Evolutionary conservation across 768 basidiomycete species (phyloP).

Genomic region (Pisolithus microcarpus): DNA sequence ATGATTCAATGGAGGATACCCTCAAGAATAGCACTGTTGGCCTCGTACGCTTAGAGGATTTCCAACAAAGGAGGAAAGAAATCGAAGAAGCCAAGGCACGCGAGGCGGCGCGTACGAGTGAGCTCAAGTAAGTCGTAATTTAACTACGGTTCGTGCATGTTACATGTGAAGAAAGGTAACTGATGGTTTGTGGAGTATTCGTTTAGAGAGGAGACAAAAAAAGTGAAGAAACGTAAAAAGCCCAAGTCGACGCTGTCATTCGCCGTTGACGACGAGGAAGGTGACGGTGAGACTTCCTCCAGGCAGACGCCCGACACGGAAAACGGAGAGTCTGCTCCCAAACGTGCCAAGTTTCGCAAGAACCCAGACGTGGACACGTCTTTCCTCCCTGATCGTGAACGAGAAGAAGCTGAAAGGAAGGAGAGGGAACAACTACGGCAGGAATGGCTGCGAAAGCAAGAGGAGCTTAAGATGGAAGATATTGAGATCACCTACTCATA

Average conservation of each 20-base stretch:
- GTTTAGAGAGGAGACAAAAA: constrained; percentile 84
- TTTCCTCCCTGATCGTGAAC: constrained; percentile 95
- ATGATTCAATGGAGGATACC: constrained; percentile 90
- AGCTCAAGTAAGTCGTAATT: constrained; percentile 70
- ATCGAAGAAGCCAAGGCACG: constrained; percentile 87
- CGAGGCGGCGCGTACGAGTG: constrained; percentile 78
- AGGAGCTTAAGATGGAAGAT: constrained; percentile 59
- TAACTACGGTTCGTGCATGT: constrained; percentile 13
- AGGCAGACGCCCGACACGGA: constrained; percentile 33
- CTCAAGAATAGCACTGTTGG: constrained; percentile 90
- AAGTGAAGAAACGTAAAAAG: constrained; percentile 91
- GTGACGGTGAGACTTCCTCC: constrained; percentile 35
- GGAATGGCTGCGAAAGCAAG: constrained; percentile 76
- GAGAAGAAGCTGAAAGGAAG: constrained; percentile 86
- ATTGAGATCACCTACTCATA: constrained; percentile 95
- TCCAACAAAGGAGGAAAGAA: constrained; percentile 81
- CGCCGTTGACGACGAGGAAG: constrained; percentile 76
- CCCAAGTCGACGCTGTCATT: constrained; percentile 87
- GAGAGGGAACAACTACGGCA: constrained; percentile 84
- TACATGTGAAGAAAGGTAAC: constrained; percentile 35
- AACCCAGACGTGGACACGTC: constrained; percentile 97
- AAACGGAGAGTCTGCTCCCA: constrained; percentile 43
- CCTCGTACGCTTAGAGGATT: constrained; percentile 86
- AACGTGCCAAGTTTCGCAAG: constrained; percentile 81
- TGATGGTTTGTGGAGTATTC: constrained; percentile 74